Evolutionary conservation across 805 yeast genomes (phyloP), one percentile per base, ranked within the genome.

Genomic region (Teunomyces cretensis): DNA sequence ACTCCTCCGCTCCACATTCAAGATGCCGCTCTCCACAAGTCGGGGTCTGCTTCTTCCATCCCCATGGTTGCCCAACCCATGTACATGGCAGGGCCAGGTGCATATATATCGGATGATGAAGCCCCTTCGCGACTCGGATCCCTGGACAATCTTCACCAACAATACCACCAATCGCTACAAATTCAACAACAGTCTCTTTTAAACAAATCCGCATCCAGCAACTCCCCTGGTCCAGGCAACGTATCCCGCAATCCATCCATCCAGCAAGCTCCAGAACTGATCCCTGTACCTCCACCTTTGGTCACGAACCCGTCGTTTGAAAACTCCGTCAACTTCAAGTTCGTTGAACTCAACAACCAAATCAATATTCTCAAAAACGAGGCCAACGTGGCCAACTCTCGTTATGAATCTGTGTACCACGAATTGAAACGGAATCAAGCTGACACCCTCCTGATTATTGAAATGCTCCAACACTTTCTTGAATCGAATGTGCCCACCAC

Each of bases 391-490:
- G 56, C 80, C 36, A 72, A 70, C 36, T 54, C 70, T 12, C 67
- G 74, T 42, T 76, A 76, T 54, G 85, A 80, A 24, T 53, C 68
- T 9, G 68, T 81, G 6, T 58, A 65, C 27, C 78, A 74, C 4
- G 81, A 79, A 40, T 54, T 79, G 46, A 72, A 74, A 30, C 68
- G 70, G 43, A 70, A 77, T 13, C 80, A 79, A 53, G 54, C 70
- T 43, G 88, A 83, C 52, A 67, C 79, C 62, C 74, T 81, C 2
- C 71, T 71, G 31, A 47, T 82, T 7, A 52, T 82, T 9, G 86
- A 81, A 16, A 55, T 75, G 39, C 57, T 75, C 33, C 76, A 73
- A 42, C 61, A 52, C 39, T 42, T 54, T 44, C 43, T 52, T 22
- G 24, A 38, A 11, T 24, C 31, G 9, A 32, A 15, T 30, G 30